Percentiles rank a stretch among this genome's conserved stretches.
These are phyloP conservation scores for Trichoderma koningii DNA, from an alignment of 2,329 filamentous ascomycete species.

Conservation along the genomic window DNA sequence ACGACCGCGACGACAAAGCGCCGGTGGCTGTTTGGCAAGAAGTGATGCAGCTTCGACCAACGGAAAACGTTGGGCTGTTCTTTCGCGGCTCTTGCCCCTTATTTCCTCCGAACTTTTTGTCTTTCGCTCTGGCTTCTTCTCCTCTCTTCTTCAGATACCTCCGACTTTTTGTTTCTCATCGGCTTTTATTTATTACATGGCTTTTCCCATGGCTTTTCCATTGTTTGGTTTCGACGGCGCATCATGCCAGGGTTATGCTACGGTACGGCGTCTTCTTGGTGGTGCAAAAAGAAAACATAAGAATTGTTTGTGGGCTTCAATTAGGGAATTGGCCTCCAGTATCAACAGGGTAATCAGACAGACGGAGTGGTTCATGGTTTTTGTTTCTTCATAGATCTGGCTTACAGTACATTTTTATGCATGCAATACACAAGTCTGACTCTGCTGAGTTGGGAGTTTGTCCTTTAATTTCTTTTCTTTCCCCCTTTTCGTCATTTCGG, in stretches of 20 bases:
- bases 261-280: constrained; percentile 16
- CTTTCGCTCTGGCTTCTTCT: background rate
- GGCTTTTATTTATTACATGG: background rate
- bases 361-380: constrained; percentile 11
- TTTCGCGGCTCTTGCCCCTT: background rate
- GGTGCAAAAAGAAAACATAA: constrained; percentile 4
- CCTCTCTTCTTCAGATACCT: background rate
- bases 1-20: background rate
- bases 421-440: constrained; percentile 15
- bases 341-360: background rate
- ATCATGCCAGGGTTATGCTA: background rate
- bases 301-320: constrained; percentile 8
- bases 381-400: background rate
- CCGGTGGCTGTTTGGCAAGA: constrained; percentile 25
- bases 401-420: constrained; percentile 6
- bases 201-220: background rate
- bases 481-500: background rate
- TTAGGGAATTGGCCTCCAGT: constrained; percentile 13
- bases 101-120: background rate
- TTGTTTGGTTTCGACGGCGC: background rate
- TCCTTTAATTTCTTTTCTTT: background rate
- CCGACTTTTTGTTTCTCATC: background rate
- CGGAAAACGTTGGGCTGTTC: background rate
- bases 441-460: background rate
- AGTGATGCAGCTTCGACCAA: background rate